Percentiles rank a stretch among this genome's conserved stretches.
Conservation (phyloP, 495 filamentous ascomycete species). For the Penicillium pancosmium region DNA sequence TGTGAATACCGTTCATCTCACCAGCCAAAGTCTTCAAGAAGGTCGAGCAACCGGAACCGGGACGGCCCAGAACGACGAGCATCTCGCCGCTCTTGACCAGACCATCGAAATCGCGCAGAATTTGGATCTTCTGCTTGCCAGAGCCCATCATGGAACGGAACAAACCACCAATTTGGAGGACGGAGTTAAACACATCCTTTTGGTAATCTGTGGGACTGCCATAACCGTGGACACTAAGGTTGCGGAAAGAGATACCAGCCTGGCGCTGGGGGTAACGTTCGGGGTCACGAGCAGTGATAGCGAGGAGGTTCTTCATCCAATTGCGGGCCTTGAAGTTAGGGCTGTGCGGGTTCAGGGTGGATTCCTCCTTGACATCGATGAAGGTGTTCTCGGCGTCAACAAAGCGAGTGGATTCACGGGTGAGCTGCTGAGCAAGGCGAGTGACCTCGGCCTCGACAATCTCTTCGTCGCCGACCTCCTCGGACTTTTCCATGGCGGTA, state of each 20-base stretch:
- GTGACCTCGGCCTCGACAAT: conserved; percentile 42
- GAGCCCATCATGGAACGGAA: conserved; percentile 46
- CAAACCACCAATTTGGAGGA: conserved; percentile 56
- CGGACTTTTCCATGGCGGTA: conserved; percentile 33
- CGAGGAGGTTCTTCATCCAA: conserved; percentile 56
- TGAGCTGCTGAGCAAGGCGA: conserved; percentile 51
- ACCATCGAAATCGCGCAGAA: conserved; percentile 73
- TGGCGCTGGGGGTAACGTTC: conserved; percentile 47
- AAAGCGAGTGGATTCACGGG: conserved; percentile 47
- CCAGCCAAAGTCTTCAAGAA: conserved; percentile 74
- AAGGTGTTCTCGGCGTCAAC: conserved; percentile 47
- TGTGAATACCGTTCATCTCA: conserved; percentile 73
- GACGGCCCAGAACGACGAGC: conserved; percentile 77
- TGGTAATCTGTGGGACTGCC: conserved; percentile 80
- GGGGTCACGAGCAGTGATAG: conserved; percentile 50
- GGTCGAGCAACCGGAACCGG: conserved; percentile 73
- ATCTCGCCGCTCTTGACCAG: conserved; percentile 76
- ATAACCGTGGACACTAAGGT: conserved; percentile 77
- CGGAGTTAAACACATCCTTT: conserved; percentile 74
- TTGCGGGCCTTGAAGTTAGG: conserved; percentile 52
- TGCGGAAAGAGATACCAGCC: conserved; percentile 54
- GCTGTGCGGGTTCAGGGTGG: conserved; percentile 48
- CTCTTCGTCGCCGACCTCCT: conserved; percentile 32
- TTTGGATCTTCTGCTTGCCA: conserved; percentile 63
- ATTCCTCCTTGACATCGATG: conserved; percentile 41